A percentile compares a stretch with the other conserved stretches of the same genome.
Evolutionary conservation across 805 yeast species (phyloP).

Genomic region (Starmerella potacharoeniae): DNA sequence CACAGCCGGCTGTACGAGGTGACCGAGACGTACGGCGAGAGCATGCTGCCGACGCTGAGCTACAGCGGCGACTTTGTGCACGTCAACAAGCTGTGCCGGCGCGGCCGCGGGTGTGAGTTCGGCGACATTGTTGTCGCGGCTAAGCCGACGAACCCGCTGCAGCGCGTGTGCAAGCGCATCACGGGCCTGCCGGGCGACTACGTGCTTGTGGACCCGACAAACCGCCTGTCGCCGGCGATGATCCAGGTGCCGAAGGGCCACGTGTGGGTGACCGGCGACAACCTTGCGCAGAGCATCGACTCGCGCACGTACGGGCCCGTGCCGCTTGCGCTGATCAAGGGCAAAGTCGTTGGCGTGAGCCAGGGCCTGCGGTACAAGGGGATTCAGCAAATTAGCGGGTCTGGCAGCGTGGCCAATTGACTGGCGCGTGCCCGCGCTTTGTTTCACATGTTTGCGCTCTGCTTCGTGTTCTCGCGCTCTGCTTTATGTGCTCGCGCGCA

Average conservation of each 20-base stretch:
- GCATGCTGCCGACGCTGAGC: slow-evolving; percentile 86
- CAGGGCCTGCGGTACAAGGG: slow-evolving; percentile 4
- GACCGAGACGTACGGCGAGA: slow-evolving; percentile 79
- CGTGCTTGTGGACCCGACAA: slow-evolving; percentile 61
- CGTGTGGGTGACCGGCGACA: slow-evolving; percentile 96
- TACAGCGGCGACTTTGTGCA: slow-evolving; percentile 68
- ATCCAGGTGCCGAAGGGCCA: slow-evolving; percentile 86
- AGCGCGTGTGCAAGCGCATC: slow-evolving; percentile 81
- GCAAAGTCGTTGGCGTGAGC: slow-evolving; percentile 42
- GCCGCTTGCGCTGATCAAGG: slow-evolving; percentile 79
- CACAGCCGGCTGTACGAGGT: slow-evolving; percentile 60
- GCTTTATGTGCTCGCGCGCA: no score
- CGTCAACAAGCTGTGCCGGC: slow-evolving; percentile 47
- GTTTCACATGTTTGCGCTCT: no score
- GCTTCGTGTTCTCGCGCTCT: no score
- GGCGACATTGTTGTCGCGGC: slow-evolving; percentile 85
- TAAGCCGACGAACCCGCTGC: slow-evolving; percentile 81
- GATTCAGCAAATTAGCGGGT: neutral
- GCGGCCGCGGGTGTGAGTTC: slow-evolving; percentile 54
- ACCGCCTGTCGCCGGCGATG: slow-evolving; percentile 35
- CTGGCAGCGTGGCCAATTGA: neutral
- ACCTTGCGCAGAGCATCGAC: slow-evolving; percentile 74
- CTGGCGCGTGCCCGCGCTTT: no score
- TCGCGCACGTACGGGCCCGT: slow-evolving; percentile 81
- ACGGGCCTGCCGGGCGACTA: slow-evolving; percentile 95